phyloP scores from a whole-genome alignment of 306 rosid species.

The Biancaea sappan region DNA sequence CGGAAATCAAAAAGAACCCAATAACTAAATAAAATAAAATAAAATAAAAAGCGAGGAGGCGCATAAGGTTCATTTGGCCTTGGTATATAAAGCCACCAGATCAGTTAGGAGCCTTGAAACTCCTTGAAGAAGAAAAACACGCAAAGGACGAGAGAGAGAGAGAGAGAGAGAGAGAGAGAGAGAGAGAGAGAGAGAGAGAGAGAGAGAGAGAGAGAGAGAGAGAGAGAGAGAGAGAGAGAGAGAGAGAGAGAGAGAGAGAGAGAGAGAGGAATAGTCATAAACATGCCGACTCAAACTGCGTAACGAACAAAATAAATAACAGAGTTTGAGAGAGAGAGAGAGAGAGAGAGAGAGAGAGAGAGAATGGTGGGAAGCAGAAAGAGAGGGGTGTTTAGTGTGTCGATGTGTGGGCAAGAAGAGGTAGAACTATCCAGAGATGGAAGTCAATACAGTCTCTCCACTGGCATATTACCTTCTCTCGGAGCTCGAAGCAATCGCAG shows the following conservation, averaged over 20 bases:
- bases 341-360: not conserved
- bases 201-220: not conserved
- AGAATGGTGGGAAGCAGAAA: not conserved
- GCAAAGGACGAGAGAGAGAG: not conserved
- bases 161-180: not conserved
- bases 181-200: not conserved
- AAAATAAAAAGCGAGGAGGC: no score
- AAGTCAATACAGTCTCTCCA: constrained; percentile 72
- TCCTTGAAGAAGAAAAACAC: no score
- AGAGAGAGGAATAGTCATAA: not conserved
- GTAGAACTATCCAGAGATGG: constrained; percentile 34
- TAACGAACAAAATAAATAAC: not conserved
- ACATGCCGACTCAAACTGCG: not conserved
- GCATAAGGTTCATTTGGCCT: not conserved
- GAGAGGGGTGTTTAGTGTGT: not conserved
- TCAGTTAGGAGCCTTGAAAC: not conserved
- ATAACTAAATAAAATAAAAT: no score
- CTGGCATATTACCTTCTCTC: constrained; percentile 56
- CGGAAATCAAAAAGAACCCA: no score
- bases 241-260: not conserved
- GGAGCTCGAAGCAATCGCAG: constrained; percentile 48
- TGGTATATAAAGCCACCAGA: not conserved
- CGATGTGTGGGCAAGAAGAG: constrained; percentile 13
- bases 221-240: not conserved
- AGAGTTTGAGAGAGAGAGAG: not conserved